phyloP scores from a whole-genome alignment of 2,329 filamentous ascomycete genomes.

The Epichloe brachyelytri region DNA sequence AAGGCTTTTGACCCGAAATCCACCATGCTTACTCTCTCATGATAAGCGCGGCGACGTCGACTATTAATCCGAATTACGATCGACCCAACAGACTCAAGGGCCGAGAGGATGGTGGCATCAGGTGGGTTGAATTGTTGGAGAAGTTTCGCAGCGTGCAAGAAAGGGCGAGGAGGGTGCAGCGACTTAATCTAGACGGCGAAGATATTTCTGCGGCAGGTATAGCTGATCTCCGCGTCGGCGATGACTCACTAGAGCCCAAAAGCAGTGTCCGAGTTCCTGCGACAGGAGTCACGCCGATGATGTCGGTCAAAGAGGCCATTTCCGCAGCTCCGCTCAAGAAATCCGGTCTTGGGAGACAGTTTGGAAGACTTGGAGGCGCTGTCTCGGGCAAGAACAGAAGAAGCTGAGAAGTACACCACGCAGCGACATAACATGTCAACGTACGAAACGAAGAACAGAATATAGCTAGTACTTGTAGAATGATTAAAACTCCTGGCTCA shows the following conservation, averaged over 20 bases:
- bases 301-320: slow-evolving; percentile 36
- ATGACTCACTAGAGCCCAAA: slow-evolving; percentile 27
- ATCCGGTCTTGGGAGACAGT: slow-evolving; percentile 52
- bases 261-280: slow-evolving; percentile 26
- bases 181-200: slow-evolving; percentile 38
- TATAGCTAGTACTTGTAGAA: neutral
- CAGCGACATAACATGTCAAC: neutral
- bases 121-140: slow-evolving; percentile 85
- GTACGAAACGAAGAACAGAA: neutral
- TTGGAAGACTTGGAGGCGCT: slow-evolving; percentile 59
- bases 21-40: slow-evolving; percentile 7
- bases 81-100: slow-evolving; percentile 66
- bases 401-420: slow-evolving; percentile 12
- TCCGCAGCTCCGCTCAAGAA: slow-evolving; percentile 39
- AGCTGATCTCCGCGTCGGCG: slow-evolving; percentile 28
- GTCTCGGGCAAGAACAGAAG: slow-evolving; percentile 51
- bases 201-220: slow-evolving; percentile 34
- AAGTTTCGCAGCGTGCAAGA: slow-evolving; percentile 92
- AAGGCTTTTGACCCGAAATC: neutral
- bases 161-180: slow-evolving; percentile 58
- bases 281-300: slow-evolving; percentile 22
- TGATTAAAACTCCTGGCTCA: slow-evolving; percentile 10
- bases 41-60: slow-evolving; percentile 30
- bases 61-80: slow-evolving; percentile 48
- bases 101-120: slow-evolving; percentile 71